phyloP scores from a whole-genome alignment of 1,139 yeast species.

The Pichia norvegensis region DNA sequence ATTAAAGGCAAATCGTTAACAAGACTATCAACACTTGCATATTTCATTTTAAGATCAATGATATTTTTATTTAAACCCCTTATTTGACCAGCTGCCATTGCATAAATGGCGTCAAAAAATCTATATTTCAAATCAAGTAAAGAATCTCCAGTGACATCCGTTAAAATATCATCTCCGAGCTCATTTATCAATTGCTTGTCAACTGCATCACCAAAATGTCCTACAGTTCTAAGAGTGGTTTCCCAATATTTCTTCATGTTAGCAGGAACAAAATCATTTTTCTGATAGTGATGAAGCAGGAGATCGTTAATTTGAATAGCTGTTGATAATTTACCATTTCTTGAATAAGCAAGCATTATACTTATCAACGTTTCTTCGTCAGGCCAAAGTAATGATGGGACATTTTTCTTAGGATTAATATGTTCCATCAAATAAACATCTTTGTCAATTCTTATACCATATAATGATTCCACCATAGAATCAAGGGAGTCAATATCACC shows the following conservation, averaged over 20 bases:
- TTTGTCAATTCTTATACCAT: conserved; percentile 21
- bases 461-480: conserved; percentile 18
- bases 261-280: conserved; percentile 12
- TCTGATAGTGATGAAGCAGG: conserved; percentile 20
- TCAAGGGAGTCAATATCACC: conserved; percentile 20
- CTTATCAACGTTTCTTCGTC: conserved; percentile 17
- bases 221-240: conserved; percentile 19
- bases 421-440: conserved; percentile 6
- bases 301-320: conserved; percentile 22
- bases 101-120: conserved; percentile 13
- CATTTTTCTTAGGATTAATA: conserved; percentile 7
- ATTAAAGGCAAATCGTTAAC: conserved; percentile 19
- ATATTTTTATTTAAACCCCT: conserved; percentile 18
- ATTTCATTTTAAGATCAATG: conserved; percentile 16
- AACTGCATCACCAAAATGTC: conserved; percentile 19
- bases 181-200: conserved; percentile 16
- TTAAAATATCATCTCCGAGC: conserved; percentile 11
- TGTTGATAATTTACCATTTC: conserved; percentile 21
- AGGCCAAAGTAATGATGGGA: conserved; percentile 16
- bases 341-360: conserved; percentile 23
- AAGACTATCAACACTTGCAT: conserved; percentile 20
- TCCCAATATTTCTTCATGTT: conserved; percentile 22
- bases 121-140: conserved; percentile 7
- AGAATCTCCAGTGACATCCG: conserved; percentile 3
- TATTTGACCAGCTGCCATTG: conserved; percentile 14